Conservation (phyloP, 352 stramenopile species). For the Pythium sp. region DNA sequence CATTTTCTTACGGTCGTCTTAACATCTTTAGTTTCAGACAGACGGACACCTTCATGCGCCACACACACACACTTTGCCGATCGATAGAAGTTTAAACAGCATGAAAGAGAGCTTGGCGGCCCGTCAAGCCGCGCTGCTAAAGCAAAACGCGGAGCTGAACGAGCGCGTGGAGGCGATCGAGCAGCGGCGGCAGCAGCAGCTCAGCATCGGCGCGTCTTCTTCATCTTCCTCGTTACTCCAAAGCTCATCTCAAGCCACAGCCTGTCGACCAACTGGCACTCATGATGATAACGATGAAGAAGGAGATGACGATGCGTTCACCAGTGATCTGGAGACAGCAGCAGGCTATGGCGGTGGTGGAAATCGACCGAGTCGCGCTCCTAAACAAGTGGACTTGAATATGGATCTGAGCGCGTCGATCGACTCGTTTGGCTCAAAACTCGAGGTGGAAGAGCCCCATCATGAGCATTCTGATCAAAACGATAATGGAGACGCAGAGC, state of each 20-base stretch:
- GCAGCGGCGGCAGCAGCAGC: slow-evolving; percentile 51
- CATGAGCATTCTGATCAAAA: background rate
- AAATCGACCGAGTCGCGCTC: slow-evolving; percentile 5
- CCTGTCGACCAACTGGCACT: background rate
- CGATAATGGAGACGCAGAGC: slow-evolving; percentile 5
- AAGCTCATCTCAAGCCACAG: background rate
- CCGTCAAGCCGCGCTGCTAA: slow-evolving; percentile 53
- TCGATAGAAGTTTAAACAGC: background rate
- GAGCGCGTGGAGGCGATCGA: slow-evolving; percentile 67
- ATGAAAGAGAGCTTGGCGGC: slow-evolving; percentile 67
- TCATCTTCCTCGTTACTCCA: slow-evolving; percentile 9
- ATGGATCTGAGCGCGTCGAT: slow-evolving; percentile 59
- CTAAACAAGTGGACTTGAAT: slow-evolving; percentile 21
- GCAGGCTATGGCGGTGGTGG: background rate
- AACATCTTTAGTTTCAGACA: background rate
- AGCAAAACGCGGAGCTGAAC: slow-evolving; percentile 63
- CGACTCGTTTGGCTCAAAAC: slow-evolving; percentile 34
- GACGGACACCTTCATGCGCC: background rate
- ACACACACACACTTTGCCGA: background rate
- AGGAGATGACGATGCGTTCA: background rate
- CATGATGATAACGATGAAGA: background rate
- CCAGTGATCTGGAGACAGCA: slow-evolving; percentile 6
- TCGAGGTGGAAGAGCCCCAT: background rate
- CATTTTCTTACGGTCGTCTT: background rate
- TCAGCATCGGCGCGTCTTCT: slow-evolving; percentile 15